phyloP scores from a whole-genome alignment of 2,329 filamentous ascomycete species.

The Calcarisporium arbuscula region DNA sequence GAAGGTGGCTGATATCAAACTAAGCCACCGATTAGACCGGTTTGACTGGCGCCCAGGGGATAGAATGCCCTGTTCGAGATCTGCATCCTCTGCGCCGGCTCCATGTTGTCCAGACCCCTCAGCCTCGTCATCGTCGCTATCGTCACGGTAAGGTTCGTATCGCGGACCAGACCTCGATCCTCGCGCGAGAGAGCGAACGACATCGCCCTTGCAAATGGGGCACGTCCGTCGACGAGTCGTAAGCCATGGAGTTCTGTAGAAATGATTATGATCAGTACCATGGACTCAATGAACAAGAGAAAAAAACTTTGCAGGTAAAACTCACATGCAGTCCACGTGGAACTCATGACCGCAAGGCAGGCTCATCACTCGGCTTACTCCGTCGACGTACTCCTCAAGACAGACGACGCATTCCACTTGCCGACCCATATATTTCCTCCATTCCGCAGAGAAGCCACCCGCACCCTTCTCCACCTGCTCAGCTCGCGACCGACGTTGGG shows the following conservation, averaged over 20 bases:
- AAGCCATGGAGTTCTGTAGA: constrained; percentile 80
- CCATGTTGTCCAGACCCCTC: constrained; percentile 26
- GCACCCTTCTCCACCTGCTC: constrained; percentile 43
- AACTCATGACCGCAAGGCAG: constrained; percentile 97
- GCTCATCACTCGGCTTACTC: constrained; percentile 92
- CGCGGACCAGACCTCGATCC: constrained; percentile 44
- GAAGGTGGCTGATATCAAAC: constrained; percentile 26
- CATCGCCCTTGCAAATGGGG: constrained; percentile 96
- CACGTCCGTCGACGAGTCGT: constrained; percentile 94
- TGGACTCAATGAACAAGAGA: constrained; percentile 9
- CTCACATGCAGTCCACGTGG: constrained; percentile 97
- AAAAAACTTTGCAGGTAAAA: constrained; percentile 24
- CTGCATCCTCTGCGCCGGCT: constrained; percentile 18
- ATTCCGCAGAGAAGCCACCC: constrained; percentile 39
- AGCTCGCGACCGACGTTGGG: no score
- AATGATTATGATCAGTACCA: constrained; percentile 2
- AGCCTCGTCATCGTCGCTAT: constrained; percentile 38
- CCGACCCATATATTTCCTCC: constrained; percentile 61
- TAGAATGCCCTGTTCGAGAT: constrained; percentile 38
- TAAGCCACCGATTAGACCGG: constrained; percentile 31
- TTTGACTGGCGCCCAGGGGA: constrained; percentile 14
- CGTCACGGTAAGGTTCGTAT: constrained; percentile 50
- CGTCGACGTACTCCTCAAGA: constrained; percentile 91
- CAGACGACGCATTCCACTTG: constrained; percentile 93
- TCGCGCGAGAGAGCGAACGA: constrained; percentile 64